phyloP scores from a whole-genome alignment of 768 basidiomycete species.

The Mycena albidolilacea region DNA sequence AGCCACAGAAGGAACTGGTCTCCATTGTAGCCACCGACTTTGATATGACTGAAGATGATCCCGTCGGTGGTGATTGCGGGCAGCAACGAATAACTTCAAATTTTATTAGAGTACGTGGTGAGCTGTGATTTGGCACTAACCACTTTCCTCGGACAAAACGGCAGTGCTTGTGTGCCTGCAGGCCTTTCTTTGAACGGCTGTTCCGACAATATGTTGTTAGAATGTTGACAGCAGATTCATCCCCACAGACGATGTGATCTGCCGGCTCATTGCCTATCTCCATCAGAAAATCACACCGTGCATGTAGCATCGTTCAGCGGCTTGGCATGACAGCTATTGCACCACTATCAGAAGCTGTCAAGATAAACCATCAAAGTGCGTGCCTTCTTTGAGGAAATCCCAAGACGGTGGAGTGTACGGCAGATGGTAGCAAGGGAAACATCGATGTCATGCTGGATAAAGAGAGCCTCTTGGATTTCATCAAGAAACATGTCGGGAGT shows the following conservation, averaged over 20 bases:
- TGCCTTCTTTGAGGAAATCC: not conserved
- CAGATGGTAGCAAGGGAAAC: not conserved
- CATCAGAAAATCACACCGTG: constrained; percentile 2
- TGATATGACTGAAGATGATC: constrained; percentile 36
- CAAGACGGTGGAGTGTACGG: constrained; percentile 14
- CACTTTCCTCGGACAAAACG: constrained; percentile 3
- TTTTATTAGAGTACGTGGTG: not conserved
- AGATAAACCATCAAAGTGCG: not conserved
- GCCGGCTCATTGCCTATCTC: constrained; percentile 30
- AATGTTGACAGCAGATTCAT: not conserved
- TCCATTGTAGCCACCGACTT: constrained; percentile 37
- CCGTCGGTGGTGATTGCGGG: constrained; percentile 37
- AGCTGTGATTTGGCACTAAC: not conserved
- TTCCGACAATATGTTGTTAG: not conserved
- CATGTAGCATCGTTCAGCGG: constrained; percentile 1
- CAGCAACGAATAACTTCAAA: constrained; percentile 33
- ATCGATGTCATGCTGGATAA: too few species aligned
- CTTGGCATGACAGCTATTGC: not conserved
- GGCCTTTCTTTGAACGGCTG: not conserved
- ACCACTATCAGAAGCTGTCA: not conserved
- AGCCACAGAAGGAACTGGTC: constrained; percentile 31
- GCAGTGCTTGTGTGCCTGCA: not conserved
- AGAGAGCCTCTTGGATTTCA: too few species aligned
- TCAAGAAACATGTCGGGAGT: too few species aligned
- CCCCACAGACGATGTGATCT: constrained; percentile 28